Base-by-base conservation (phyloP, 371 early-diverging fungal species). In the Lichtheimia hyalospora region DNA sequence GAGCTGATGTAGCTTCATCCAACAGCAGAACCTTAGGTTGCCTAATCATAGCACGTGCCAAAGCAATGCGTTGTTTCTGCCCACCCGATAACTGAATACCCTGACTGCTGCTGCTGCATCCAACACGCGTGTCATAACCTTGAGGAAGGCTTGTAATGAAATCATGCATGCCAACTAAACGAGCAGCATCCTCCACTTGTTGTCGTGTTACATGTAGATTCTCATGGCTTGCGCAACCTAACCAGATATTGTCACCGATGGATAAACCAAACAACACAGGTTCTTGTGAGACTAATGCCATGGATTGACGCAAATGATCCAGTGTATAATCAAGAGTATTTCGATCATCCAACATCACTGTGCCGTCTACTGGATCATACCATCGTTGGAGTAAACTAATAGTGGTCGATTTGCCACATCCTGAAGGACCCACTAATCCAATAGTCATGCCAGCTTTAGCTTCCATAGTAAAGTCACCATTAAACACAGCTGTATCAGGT, bases 1-100 rank as follows among this genome's bases (percentile, higher is more conserved):
- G 67, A 0, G 96, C 95, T 4, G 92, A 89, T 3, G 99, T 98
- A 0, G 98, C 96, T 66, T 99, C 99, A 67, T 99, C 99, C 43
- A 98, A 74, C 27, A 98, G 73, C 51, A 97, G 75, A 10, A 97
- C 83, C 54, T 75, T 81, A 23, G 95, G 95, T 60, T 94, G 84
- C 48, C 90, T 85, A 65, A 97, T 84, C 61, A 86, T 23, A 2
- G 86, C 86, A 52, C 91, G 77, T 8, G 89, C 67, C 42, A 67
- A 62, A 10, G 67, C 62, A 34, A 67, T 67, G 14, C 67, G 58
- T 41, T 67, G 67, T 34, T 67, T 67, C 20, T 67, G 67, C 20
- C 63, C 67, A 39, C 67, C 67, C 3, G 67, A 63, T n/a, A 64
- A 27, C 58, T 82, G 83, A 25, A 83, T 74, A 13, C 89, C 92